Base-by-base conservation (phyloP, 2,329 filamentous ascomycete genomes). In the Fusarium liriodendri region DNA sequence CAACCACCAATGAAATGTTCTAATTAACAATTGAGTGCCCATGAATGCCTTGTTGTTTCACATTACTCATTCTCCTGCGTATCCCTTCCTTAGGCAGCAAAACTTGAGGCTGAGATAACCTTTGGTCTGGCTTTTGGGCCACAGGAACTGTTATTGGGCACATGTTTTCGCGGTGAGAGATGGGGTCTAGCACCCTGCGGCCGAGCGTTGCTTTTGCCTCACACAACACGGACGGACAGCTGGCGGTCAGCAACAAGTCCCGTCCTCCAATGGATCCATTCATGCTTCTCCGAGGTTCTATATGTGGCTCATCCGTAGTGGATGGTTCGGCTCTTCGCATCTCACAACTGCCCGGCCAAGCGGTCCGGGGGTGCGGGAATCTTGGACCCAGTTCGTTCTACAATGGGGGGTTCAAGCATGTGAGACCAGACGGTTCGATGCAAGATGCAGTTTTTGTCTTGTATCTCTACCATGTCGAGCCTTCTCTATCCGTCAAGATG, bases 301-400 rank as follows among this genome's bases (percentile, higher is more conserved):
- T 20, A 54, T 54, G 47, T 54, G 47, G 47, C 47, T 54, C 47
- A 54, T 54, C 27, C 27, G 14, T 16, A 33, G 54, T 25, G 29
- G 54, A 37, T 57, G 20, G 54, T 57, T 57, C 54, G 54, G 54
- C 54, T 60, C 40, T 35, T 33, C 16, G n/a, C 20, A 47, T 47
- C 42, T 47, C 42, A 47, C 18, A 42, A 74, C 71, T n/a, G 32
- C 14, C 45, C 60, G 33, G 33, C 18, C 45, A 40, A 54, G 45
- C 50, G 54, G 58, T 71, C 67, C 65, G 59, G 69, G 67, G 68
- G 35, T 63, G 18, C 47, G 50, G 61, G 47, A 38, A 38, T 63
- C 47, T 54, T 32, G n/a, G 27, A 4, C 47, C 47, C 47, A 54
- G 47, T 54, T 54, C 47, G 47, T 54, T 20, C 47, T 29, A 32